phyloP scores from a whole-genome alignment of 2,329 filamentous ascomycete genomes.

The Fusarium hostae region DNA sequence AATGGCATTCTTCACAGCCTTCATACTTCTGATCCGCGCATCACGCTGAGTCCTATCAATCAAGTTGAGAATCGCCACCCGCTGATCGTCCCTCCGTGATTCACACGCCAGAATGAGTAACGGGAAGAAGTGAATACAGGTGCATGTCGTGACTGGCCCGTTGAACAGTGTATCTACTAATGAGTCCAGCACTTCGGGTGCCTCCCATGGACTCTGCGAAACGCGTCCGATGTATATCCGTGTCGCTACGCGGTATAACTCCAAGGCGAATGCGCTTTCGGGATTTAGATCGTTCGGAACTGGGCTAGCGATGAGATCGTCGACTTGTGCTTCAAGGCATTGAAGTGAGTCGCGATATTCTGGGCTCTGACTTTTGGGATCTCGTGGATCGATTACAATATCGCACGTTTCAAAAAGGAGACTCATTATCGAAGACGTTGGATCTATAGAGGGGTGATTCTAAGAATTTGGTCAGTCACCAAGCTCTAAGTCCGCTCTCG shows the following conservation, averaged over 20 bases:
- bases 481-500: fast-evolving
- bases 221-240: conserved; percentile 31
- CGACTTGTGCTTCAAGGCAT: conserved; percentile 17
- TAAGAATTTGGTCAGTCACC: not conserved
- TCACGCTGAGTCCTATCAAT: conserved; percentile 43
- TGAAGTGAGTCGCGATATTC: conserved; percentile 20
- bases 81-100: conserved; percentile 48
- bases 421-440: conserved; percentile 22
- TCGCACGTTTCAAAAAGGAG: conserved; percentile 31
- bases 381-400: conserved; percentile 16
- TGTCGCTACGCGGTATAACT: conserved; percentile 31
- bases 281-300: not conserved
- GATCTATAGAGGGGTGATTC: conserved; percentile 12
- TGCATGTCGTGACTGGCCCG: conserved; percentile 5
- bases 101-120: conserved; percentile 51
- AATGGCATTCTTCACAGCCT: conserved; percentile 37
- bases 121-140: conserved; percentile 50
- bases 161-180: conserved; percentile 34
- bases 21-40: conserved; percentile 38
- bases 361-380: conserved; percentile 9
- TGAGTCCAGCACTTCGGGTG: conserved; percentile 30
- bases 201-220: conserved; percentile 42
- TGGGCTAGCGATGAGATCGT: not conserved
- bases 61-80: conserved; percentile 45
- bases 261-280: not conserved